Base-by-base conservation (phyloP, 148 eudicot genomes). In the Pharnaceum exiguum region DNA sequence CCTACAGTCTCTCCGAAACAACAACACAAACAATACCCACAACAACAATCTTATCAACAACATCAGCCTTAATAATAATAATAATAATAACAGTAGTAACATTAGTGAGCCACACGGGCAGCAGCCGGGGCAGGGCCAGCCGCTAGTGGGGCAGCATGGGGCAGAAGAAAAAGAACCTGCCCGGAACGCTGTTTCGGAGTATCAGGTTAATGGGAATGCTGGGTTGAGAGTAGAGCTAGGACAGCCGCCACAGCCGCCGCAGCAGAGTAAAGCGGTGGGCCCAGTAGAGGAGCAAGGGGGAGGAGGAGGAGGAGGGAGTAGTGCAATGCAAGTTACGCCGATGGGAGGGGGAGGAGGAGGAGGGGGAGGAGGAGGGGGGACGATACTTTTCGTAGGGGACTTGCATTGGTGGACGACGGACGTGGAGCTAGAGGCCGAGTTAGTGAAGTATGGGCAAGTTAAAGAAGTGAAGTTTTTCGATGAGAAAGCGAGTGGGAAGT, bases 381-480 rank as follows among this genome's bases (percentile, higher is more conserved):
- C 87, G 8, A 69, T 84, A 25, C 76, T 88, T 38, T 90, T 83
- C 78, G 97, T 90, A 42, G 97, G 97, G 18, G 95, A 90, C 51
- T 65, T 90, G 72, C 95, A 90, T 67, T 90, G 97, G 97, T 90
- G 97, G 97, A 90, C 97, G 13, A 90, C 97, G 0, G 97, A 90
- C 82, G 79, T 83, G 3, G 95, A 90, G 54, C 76, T 90, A 11
- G 91, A 90, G 66, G 33, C 67, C 1, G 97, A 79, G 71, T 72
- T 82, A 33, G 78, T 77, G 17, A 74, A 84, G 68, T 90, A 86
- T 73, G 97, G 97, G 24, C 59, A 63, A 16, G 95, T 90, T 11
- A 87, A 84, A 73, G 97, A 90, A 74, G 77, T 86, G 55, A 83
- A 87, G 58, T 86, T 90, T 51, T 90, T 68, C 54, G 95, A 90